Percentiles rank a stretch among this genome's conserved stretches.
Evolutionary conservation across 2,329 filamentous ascomycete genomes (phyloP).

Genomic region (Lizonia empirigonia): DNA sequence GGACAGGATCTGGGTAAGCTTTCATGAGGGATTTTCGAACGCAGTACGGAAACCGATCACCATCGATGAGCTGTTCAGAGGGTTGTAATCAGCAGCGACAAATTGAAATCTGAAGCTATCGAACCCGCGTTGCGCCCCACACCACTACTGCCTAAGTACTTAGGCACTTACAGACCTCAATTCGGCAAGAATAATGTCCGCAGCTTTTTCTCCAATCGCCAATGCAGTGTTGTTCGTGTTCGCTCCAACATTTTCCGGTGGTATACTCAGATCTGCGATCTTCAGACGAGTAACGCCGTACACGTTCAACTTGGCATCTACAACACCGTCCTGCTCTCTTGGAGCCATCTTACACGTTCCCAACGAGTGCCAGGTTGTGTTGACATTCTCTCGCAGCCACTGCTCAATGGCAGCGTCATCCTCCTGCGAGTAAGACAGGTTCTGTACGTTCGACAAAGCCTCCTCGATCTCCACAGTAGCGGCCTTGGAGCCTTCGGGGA

Average conservation of each 20-base stretch:
- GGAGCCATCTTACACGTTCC: conserved; percentile 44
- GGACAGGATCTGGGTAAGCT: conserved; percentile 81
- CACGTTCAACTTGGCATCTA: conserved; percentile 36
- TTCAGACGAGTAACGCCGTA: conserved; percentile 43
- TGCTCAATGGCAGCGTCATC: conserved; percentile 50
- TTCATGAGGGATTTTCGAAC: conserved; percentile 89
- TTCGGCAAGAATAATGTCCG: conserved; percentile 35
- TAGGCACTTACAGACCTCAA: conserved; percentile 7
- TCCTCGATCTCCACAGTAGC: conserved; percentile 19
- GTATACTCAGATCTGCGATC: conserved; percentile 52
- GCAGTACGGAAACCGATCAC: conserved; percentile 88
- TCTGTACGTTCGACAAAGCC: conserved; percentile 18
- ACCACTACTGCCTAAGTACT: too few relatives aligned
- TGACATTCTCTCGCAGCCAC: conserved; percentile 46
- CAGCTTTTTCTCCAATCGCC: conserved; percentile 43
- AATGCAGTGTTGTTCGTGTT: conserved; percentile 57
- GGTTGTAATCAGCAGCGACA: too few relatives aligned
- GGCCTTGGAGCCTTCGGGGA: conserved; percentile 27
- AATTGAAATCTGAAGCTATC: too few relatives aligned
- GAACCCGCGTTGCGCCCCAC: too few relatives aligned
- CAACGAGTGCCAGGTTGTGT: conserved; percentile 43
- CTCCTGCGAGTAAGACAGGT: conserved; percentile 31
- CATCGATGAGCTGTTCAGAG: conserved; percentile 75
- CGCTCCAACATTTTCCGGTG: conserved; percentile 52
- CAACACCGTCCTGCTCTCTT: conserved; percentile 37